Conservation (phyloP, 768 basidiomycete species). For the Boletus rubropictus region DNA sequence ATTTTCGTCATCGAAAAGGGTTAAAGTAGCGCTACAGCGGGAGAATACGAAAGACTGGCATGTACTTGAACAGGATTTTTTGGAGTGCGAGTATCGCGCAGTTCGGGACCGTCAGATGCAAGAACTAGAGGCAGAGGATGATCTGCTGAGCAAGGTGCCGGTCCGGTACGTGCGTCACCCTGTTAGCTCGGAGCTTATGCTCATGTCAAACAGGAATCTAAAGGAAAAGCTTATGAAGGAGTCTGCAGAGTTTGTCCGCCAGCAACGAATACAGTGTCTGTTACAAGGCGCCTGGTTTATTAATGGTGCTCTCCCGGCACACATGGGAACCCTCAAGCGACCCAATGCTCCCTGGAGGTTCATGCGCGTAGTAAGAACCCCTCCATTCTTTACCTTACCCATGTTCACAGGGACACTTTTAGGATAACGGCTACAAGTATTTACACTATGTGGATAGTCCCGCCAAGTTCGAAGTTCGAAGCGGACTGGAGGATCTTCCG, state of each 20-base stretch:
- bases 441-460: conserved; percentile 83
- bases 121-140: conserved; percentile 84
- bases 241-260: conserved; percentile 82
- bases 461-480: conserved; percentile 71
- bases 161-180: conserved; percentile 53
- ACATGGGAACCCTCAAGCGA: conserved; percentile 43
- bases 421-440: conserved; percentile 76
- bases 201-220: conserved; percentile 54
- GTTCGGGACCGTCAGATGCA: conserved; percentile 86
- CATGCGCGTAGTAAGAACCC: conserved; percentile 62
- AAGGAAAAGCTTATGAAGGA: conserved; percentile 84
- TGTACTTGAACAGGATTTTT: conserved; percentile 75
- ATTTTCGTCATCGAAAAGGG: conserved; percentile 36
- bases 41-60: conserved; percentile 79
- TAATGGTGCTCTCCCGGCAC: conserved; percentile 56
- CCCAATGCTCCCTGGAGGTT: conserved; percentile 77
- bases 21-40: conserved; percentile 67
- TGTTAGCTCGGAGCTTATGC: neutral
- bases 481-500: conserved; percentile 80
- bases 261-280: conserved; percentile 84
- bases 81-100: conserved; percentile 78
- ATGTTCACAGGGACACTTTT: conserved; percentile 4
- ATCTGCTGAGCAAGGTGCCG: conserved; percentile 77
- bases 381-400: neutral
- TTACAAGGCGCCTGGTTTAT: conserved; percentile 91